Conservation (phyloP, 345 rosid genomes). For the Aurinia saxatilis region DNA sequence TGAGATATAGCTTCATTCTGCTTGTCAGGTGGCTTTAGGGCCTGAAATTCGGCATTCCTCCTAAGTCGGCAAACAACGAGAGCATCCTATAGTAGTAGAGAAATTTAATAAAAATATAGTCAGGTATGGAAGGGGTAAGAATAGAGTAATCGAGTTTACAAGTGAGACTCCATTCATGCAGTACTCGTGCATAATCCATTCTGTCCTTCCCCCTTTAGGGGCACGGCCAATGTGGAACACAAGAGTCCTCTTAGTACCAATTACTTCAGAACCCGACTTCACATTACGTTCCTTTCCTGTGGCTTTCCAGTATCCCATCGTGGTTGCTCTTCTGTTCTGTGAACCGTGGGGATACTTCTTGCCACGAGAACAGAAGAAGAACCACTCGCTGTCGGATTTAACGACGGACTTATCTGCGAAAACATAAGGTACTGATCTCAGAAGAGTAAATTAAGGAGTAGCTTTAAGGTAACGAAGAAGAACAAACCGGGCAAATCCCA, state of each 20-base stretch:
- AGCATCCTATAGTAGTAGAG: conserved; percentile 43
- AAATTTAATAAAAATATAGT: no score
- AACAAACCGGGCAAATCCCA: conserved; percentile 82
- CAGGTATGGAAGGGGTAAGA: not conserved
- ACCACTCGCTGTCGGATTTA: conserved; percentile 74
- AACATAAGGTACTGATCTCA: not conserved
- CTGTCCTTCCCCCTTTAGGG: conserved; percentile 78
- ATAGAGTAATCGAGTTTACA: conserved; percentile 30
- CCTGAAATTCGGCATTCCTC: conserved; percentile 51
- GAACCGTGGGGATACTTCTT: conserved; percentile 87
- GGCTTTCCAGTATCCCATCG: conserved; percentile 87
- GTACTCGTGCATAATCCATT: conserved; percentile 88
- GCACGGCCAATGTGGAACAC: conserved; percentile 90
- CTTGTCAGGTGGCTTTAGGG: conserved; percentile 15
- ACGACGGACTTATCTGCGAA: conserved; percentile 52
- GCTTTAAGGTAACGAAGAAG: not conserved
- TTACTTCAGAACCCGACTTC: conserved; percentile 47
- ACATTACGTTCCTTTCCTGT: conserved; percentile 88
- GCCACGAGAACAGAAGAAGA: conserved; percentile 79
- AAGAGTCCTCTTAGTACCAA: conserved; percentile 89
- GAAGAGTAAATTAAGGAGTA: not conserved
- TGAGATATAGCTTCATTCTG: not conserved
- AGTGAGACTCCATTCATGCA: conserved; percentile 52
- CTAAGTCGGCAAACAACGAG: conserved; percentile 74
- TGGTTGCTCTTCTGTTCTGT: conserved; percentile 78